A percentile compares a stretch with the other conserved stretches of the same genome.
phyloP scores from a whole-genome alignment of 108 stramenopile species.

The Cyclotella choctawhatcheeana region DNA sequence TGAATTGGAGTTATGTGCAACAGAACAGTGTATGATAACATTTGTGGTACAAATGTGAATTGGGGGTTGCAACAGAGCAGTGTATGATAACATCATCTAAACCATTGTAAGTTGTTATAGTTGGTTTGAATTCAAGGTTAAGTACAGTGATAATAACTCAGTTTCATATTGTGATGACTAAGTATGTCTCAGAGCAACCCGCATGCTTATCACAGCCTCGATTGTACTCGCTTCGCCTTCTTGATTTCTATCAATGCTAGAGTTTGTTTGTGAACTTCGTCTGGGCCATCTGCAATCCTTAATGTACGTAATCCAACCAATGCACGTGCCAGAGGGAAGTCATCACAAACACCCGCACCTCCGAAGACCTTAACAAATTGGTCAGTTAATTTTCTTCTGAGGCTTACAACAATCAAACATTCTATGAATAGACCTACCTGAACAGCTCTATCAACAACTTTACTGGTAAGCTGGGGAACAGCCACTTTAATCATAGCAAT shows the following conservation, averaged over 20 bases:
- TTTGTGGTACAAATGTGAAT: too few relatives aligned
- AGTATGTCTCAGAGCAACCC: too few relatives aligned
- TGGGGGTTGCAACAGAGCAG: too few relatives aligned
- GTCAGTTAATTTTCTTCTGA: too few relatives aligned
- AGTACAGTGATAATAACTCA: too few relatives aligned
- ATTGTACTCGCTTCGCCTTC: conserved; percentile 36
- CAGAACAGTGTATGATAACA: too few relatives aligned
- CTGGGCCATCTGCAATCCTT: conserved; percentile 97
- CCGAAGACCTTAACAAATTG: conserved; percentile 70
- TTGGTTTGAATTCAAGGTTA: too few relatives aligned
- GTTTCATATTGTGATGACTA: too few relatives aligned
- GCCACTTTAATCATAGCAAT: conserved; percentile 91
- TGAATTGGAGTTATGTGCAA: too few relatives aligned
- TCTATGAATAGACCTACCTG: conserved; percentile 55
- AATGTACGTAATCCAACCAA: conserved; percentile 85
- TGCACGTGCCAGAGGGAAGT: conserved; percentile 77
- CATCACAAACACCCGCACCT: conserved; percentile 89
- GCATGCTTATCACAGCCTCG: conserved; percentile 6
- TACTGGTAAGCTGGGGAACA: conserved; percentile 74
- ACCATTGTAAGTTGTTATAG: too few relatives aligned
- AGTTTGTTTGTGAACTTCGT: conserved; percentile 89
- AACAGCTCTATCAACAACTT: conserved; percentile 91
- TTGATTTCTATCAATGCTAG: conserved; percentile 79
- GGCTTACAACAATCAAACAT: background rate
- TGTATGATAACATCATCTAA: too few relatives aligned